phyloP scores from a whole-genome alignment of 208 protist genomes.

The Crithidia acanthocephali region DNA sequence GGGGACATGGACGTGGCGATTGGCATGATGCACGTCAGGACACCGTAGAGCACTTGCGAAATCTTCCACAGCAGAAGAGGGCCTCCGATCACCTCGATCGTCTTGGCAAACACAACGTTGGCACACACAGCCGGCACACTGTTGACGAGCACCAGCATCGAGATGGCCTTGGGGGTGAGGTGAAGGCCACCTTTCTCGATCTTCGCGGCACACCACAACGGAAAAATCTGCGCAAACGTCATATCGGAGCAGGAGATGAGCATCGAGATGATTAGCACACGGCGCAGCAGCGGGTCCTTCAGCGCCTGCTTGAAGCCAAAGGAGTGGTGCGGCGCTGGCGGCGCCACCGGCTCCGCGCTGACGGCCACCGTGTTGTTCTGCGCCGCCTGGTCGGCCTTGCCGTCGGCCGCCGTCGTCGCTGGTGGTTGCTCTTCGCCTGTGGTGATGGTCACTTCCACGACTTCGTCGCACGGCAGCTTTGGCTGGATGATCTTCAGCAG shows the following conservation, averaged over 20 bases:
- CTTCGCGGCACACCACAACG: slow-evolving; percentile 60
- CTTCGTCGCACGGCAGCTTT: slow-evolving; percentile 27
- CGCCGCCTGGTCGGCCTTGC: neutral
- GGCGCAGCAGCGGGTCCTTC: slow-evolving; percentile 39
- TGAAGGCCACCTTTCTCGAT: slow-evolving; percentile 39
- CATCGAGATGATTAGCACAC: slow-evolving; percentile 70
- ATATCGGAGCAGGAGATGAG: slow-evolving; percentile 68
- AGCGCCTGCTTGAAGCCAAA: slow-evolving; percentile 77
- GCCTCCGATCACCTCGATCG: slow-evolving; percentile 28
- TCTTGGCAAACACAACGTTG: slow-evolving; percentile 55
- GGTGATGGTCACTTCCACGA: slow-evolving; percentile 25
- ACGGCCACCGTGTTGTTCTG: neutral
- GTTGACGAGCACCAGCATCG: slow-evolving; percentile 52
- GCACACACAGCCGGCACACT: slow-evolving; percentile 50
- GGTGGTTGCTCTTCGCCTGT: neutral
- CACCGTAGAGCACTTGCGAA: slow-evolving; percentile 32
- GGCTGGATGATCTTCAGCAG: slow-evolving; percentile 41
- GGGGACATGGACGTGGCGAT: slow-evolving; percentile 30
- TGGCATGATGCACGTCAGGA: slow-evolving; percentile 43
- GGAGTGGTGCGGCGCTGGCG: slow-evolving; percentile 15
- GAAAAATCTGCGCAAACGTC: slow-evolving; percentile 59
- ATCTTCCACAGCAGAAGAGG: slow-evolving; percentile 56
- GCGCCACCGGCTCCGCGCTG: neutral
- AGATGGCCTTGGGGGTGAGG: slow-evolving; percentile 33
- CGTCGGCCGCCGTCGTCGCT: neutral